Evolutionary conservation across 305 asterid genomes (phyloP).

Genomic region (Fraxinus angustifolia): DNA sequence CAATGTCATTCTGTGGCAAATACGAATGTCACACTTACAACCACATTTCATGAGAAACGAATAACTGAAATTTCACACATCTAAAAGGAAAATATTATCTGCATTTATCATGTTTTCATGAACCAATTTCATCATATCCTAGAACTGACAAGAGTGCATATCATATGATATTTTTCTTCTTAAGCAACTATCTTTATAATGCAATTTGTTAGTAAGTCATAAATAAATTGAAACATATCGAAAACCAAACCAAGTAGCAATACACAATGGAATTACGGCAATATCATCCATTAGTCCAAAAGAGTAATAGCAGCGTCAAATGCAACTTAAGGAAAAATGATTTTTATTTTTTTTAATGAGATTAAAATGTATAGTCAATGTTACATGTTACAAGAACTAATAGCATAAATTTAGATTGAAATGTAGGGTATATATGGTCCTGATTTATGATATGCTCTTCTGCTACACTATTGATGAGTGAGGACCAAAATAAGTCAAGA

Average conservation of each 20-base stretch:
- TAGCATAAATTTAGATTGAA: not conserved
- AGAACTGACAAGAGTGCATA: not conserved
- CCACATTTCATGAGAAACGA: not conserved
- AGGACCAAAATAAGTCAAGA: not conserved
- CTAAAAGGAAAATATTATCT: not conserved
- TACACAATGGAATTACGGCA: not conserved
- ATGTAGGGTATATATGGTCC: not conserved
- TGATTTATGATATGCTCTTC: not conserved
- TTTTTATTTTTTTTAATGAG: not conserved
- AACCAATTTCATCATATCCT: not conserved
- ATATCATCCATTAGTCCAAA: not conserved
- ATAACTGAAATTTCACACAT: not conserved
- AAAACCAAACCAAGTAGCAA: not conserved
- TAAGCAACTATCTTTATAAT: not conserved
- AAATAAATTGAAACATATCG: not conserved
- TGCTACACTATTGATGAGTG: not conserved
- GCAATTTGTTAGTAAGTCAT: not conserved
- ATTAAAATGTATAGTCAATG: not conserved
- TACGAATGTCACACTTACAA: not conserved
- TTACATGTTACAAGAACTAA: not conserved
- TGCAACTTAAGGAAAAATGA: not conserved
- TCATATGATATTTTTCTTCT: not conserved
- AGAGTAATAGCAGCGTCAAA: not conserved
- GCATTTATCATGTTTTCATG: not conserved
- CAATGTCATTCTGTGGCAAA: conserved; percentile 69